A percentile compares a stretch with the other conserved stretches of the same genome.
Conservation (phyloP, 2,329 filamentous ascomycete species). For the Cadophora luteo-olivacea region DNA sequence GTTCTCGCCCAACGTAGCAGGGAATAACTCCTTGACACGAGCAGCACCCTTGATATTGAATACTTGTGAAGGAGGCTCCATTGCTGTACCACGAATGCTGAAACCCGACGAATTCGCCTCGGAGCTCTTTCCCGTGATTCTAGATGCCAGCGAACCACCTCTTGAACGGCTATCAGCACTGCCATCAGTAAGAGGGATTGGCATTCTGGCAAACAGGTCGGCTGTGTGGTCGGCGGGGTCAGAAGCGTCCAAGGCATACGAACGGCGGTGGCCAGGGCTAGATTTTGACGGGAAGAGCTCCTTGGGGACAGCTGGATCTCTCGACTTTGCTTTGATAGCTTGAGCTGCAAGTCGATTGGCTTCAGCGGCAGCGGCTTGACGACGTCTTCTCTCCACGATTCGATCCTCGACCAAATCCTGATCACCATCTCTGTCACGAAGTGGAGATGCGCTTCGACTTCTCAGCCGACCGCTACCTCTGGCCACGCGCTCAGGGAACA, state of each 20-base stretch:
- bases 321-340: slow-evolving; percentile 48
- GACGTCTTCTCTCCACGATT: slow-evolving; percentile 22
- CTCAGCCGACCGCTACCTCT: slow-evolving; percentile 42
- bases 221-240: slow-evolving; percentile 54
- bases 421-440: slow-evolving; percentile 49
- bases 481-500: slow-evolving; percentile 59
- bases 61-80: slow-evolving; percentile 53
- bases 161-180: slow-evolving; percentile 41
- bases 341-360: slow-evolving; percentile 54
- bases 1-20: slow-evolving; percentile 65
- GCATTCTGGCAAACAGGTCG: slow-evolving; percentile 57
- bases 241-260: slow-evolving; percentile 58
- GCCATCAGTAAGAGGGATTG: slow-evolving; percentile 56
- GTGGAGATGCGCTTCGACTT: slow-evolving; percentile 45
- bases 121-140: slow-evolving; percentile 40
- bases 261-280: slow-evolving; percentile 52
- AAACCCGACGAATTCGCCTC: slow-evolving; percentile 49
- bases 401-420: slow-evolving; percentile 45
- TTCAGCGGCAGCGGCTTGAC: slow-evolving; percentile 39
- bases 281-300: slow-evolving; percentile 64
- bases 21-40: slow-evolving; percentile 70
- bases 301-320: slow-evolving; percentile 35
- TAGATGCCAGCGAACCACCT: slow-evolving; percentile 32
- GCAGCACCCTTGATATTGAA: slow-evolving; percentile 74
- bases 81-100: slow-evolving; percentile 66